phyloP scores from a whole-genome alignment of 345 rosid species.

The Anacardium occidentale region DNA sequence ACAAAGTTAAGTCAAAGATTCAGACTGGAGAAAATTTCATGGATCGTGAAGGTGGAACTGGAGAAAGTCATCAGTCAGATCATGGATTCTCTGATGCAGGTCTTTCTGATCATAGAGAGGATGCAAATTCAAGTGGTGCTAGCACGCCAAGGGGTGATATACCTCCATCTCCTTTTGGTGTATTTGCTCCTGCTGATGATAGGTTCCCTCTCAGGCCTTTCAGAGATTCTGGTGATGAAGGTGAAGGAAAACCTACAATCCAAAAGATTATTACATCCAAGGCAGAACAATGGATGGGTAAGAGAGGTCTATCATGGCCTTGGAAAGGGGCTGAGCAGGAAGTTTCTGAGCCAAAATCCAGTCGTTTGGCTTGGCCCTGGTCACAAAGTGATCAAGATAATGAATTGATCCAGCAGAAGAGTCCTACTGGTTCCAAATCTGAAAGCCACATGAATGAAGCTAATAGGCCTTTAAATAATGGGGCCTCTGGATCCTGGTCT shows the following conservation, averaged over 20 bases:
- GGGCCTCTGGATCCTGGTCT: slow-evolving; percentile 75
- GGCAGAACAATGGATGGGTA: slow-evolving; percentile 88
- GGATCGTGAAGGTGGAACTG: slow-evolving; percentile 75
- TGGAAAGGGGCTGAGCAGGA: slow-evolving; percentile 90
- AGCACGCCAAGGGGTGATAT: slow-evolving; percentile 86
- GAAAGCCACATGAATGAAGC: slow-evolving; percentile 52
- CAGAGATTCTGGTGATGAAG: slow-evolving; percentile 67
- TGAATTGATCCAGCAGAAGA: slow-evolving; percentile 38
- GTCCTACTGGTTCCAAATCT: slow-evolving; percentile 42
- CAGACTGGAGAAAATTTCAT: slow-evolving; percentile 49
- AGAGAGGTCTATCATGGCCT: slow-evolving; percentile 89
- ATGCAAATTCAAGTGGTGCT: slow-evolving; percentile 85
- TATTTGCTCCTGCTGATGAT: slow-evolving; percentile 50
- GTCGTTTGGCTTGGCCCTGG: slow-evolving; percentile 57
- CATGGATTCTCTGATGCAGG: slow-evolving; percentile 52
- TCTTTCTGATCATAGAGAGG: slow-evolving; percentile 66
- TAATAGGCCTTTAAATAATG: slow-evolving; percentile 53
- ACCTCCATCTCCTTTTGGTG: slow-evolving; percentile 58
- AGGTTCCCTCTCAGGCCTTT: slow-evolving; percentile 43
- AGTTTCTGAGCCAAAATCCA: slow-evolving; percentile 50
- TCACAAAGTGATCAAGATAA: slow-evolving; percentile 59
- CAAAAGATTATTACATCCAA: slow-evolving; percentile 68
- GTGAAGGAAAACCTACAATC: slow-evolving; percentile 68
- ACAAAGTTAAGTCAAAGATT: slow-evolving; percentile 78
- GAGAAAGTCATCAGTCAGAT: slow-evolving; percentile 71